Evolutionary conservation across 192 early-diverging fungal species (phyloP), one percentile per base, ranked within the genome.

Genomic region (Linnemannia zychae): DNA sequence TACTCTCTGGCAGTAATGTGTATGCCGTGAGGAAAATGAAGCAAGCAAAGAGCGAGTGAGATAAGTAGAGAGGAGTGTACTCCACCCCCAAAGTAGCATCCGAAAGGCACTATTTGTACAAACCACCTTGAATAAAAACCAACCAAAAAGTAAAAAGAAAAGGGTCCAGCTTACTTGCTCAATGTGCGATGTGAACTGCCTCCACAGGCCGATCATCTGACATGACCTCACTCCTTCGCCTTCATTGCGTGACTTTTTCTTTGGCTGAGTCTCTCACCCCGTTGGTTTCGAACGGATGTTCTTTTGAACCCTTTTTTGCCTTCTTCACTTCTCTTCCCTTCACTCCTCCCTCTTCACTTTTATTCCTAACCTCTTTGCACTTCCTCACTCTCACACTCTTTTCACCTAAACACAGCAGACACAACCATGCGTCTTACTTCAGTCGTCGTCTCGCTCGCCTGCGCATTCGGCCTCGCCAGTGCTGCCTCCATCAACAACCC

Each of bases 391-490:
- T 18, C 71, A 53, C 24, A 34, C 48, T 0, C 18, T 15, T 11
- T n/a, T 11, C n/a, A 34, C 28, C 17, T 46, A n/a, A 28, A 72
- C 38, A 34, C 70, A 52, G 18, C 63, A 65, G 13, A 63, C 71
- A n/a, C 24, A 34, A 46, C 60, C 3, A 83, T 84, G 82, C 82
- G 72, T 70, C 38, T 84, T 28, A 70, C 77, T 4, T 74, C 82
- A 46, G 73, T 67, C 66, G 11, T 79, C 44, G 44, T 78, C 67
- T 71, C 81, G 12, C 13, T 83, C 65, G 81, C 72, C 53, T 73
- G 71, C 36, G 82, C 77, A 52, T 65, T 84, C 49, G 72, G 82
- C 37, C 34, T 78, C 4, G 53, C 60, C 34, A 12, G 53, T 37
- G 68, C 76, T 7, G 31, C 34, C 70, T 20, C 65, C 66, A 44